Conservation (phyloP, 495 filamentous ascomycete species). For the Hypoxylon crocopeplum region DNA sequence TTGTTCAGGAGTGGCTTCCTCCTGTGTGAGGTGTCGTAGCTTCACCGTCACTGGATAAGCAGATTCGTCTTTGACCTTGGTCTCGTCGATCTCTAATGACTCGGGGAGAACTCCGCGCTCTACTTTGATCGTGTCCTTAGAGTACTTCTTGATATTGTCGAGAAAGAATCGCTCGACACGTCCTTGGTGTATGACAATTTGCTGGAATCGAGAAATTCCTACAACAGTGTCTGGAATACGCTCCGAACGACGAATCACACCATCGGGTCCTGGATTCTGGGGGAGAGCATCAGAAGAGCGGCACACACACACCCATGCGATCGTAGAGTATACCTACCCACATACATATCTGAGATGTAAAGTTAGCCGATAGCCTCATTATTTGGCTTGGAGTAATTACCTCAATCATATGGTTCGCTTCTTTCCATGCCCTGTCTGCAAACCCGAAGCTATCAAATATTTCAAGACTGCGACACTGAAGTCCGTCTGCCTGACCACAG, state of each 20-base stretch:
- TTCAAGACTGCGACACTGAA: slow-evolving; percentile 61
- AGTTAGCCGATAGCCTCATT: slow-evolving; percentile 31
- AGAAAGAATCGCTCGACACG: slow-evolving; percentile 64
- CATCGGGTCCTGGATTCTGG: slow-evolving; percentile 57
- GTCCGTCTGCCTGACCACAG: slow-evolving; percentile 69
- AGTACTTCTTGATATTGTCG: slow-evolving; percentile 55
- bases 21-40: slow-evolving; percentile 52
- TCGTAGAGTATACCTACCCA: slow-evolving; percentile 20
- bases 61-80: slow-evolving; percentile 47
- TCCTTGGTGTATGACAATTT: slow-evolving; percentile 62
- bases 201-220: slow-evolving; percentile 59
- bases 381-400: slow-evolving; percentile 8
- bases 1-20: slow-evolving; percentile 54
- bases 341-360: slow-evolving; percentile 39
- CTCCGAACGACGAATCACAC: slow-evolving; percentile 59
- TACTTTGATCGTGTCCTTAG: slow-evolving; percentile 53
- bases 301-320: neutral
- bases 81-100: slow-evolving; percentile 52
- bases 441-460: slow-evolving; percentile 74
- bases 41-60: slow-evolving; percentile 63
- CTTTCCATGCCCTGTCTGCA: slow-evolving; percentile 64
- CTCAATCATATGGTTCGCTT: slow-evolving; percentile 61
- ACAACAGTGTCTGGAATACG: slow-evolving; percentile 59
- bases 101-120: slow-evolving; percentile 59
- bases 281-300: slow-evolving; percentile 33